Conservation (phyloP, 768 basidiomycete species). For the Lentinus tigrinus region DNA sequence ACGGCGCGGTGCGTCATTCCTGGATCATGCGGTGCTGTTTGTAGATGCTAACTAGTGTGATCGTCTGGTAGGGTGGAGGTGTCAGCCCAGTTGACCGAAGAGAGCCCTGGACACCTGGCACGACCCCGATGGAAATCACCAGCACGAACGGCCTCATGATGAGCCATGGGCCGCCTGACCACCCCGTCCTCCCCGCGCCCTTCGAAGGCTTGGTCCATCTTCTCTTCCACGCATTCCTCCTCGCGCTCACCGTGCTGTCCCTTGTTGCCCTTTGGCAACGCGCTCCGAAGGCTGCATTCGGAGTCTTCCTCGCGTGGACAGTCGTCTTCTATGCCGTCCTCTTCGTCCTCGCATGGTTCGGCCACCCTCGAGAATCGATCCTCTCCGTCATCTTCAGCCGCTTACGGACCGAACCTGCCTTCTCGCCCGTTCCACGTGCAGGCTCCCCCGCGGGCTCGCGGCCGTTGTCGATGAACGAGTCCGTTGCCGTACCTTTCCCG, state of each 20-base stretch:
- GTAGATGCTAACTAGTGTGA: not conserved
- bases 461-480: slow-evolving; percentile 39
- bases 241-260: slow-evolving; percentile 57
- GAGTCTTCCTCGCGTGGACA: slow-evolving; percentile 63
- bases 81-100: slow-evolving; percentile 57
- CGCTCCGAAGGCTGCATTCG: slow-evolving; percentile 56
- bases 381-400: slow-evolving; percentile 49
- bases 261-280: slow-evolving; percentile 59
- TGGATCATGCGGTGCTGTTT: not conserved
- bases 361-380: slow-evolving; percentile 55
- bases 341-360: slow-evolving; percentile 54
- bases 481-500: slow-evolving; percentile 46
- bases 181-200: slow-evolving; percentile 29
- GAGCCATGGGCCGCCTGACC: slow-evolving; percentile 7
- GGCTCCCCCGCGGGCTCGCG: slow-evolving; percentile 28
- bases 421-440: slow-evolving; percentile 31
- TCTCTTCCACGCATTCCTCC: slow-evolving; percentile 54
- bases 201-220: slow-evolving; percentile 45
- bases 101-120: slow-evolving; percentile 51
- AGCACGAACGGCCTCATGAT: slow-evolving; percentile 39
- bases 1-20: slow-evolving; percentile 57
- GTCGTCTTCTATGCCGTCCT: slow-evolving; percentile 56
- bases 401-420: slow-evolving; percentile 36
- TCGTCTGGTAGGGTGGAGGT: slow-evolving; percentile 23
- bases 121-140: slow-evolving; percentile 41